Conservation (phyloP, 768 basidiomycete genomes). For the Leccinum rimulosum region DNA sequence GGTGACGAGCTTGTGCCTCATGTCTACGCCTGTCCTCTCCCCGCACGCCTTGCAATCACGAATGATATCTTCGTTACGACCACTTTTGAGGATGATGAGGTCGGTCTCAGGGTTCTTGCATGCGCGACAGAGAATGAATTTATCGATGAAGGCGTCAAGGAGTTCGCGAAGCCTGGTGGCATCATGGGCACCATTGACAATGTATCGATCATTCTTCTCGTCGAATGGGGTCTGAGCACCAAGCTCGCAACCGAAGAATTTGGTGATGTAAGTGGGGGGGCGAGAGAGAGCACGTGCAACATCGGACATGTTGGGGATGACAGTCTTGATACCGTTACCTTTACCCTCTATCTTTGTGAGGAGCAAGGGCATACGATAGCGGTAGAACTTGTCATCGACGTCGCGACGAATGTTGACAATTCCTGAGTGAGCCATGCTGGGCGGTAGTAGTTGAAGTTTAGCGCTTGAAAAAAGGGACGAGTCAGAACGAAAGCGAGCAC, state of each 20-base stretch:
- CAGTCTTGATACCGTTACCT: constrained; percentile 99
- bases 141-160: constrained; percentile 95
- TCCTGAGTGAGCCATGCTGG: constrained; percentile 80
- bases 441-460: constrained; percentile 43
- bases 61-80: constrained; percentile 79
- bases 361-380: constrained; percentile 95
- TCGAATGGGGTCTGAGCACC: constrained; percentile 97
- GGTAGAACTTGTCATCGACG: constrained; percentile 96
- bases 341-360: constrained; percentile 97
- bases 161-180: constrained; percentile 90
- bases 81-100: constrained; percentile 82
- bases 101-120: constrained; percentile 99
- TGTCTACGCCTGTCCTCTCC: constrained; percentile 86
- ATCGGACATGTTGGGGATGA: constrained; percentile 97
- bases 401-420: constrained; percentile 93
- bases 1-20: constrained; percentile 94
- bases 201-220: constrained; percentile 96
- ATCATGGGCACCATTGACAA: constrained; percentile 97
- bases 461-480: constrained; percentile 40
- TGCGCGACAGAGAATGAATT: constrained; percentile 93
- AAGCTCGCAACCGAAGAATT: constrained; percentile 98
- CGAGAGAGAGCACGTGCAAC: constrained; percentile 93
- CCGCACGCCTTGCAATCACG: constrained; percentile 99
- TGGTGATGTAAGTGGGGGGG: constrained; percentile 95
- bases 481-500: not conserved